Evolutionary conservation across 495 filamentous ascomycete genomes (phyloP), one percentile per base, ranked within the genome.

Genomic region (Podospora anserina): DNA sequence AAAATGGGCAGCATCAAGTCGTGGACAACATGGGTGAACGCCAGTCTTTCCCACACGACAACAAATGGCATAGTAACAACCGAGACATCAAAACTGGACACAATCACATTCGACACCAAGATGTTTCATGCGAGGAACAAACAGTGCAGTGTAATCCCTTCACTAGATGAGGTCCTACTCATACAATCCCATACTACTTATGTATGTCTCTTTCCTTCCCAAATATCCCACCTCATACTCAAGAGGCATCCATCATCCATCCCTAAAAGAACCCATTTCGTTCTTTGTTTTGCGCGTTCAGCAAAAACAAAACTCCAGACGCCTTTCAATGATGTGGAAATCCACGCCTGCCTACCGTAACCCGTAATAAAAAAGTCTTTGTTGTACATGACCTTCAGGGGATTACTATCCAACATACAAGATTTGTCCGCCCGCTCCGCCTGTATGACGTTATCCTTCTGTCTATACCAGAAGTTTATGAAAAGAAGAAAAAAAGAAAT

Each of bases 401-500:
- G 55, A 26, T 19, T 26, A 20, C 7, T 26, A 26, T 58, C 55
- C n/a, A 58, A 58, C n/a, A 58, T 58, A 58, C 55, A 58, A 58
- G 18, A 9, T 26, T 20, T 19, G 23, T 2, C 55, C 55, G 55
- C 55, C 55, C n/a, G n/a, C 55, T 3, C 55, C 55, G 55, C 55
- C 55, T 9, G 30, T 49, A 9, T 49, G 39, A 49, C 39, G 23
- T 26, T 26, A 58, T 58, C 61, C 64, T 56, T 66, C 70, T 32
- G 64, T 74, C 72, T 71, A 72, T 71, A 67, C 70, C 68, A 71
- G 65, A 68, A 69, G 64, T 49, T 58, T 26, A 58, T 20, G 75
- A 78, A 64, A 76, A 74, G 68, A 72, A 70, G 61, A 77, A 76
- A 73, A 81, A 75, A 71, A 70, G 74, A 53, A 67, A 34, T 67